Evolutionary conservation across 495 filamentous ascomycete genomes (phyloP), one percentile per base, ranked within the genome.

Genomic region (Cercophora scortea): DNA sequence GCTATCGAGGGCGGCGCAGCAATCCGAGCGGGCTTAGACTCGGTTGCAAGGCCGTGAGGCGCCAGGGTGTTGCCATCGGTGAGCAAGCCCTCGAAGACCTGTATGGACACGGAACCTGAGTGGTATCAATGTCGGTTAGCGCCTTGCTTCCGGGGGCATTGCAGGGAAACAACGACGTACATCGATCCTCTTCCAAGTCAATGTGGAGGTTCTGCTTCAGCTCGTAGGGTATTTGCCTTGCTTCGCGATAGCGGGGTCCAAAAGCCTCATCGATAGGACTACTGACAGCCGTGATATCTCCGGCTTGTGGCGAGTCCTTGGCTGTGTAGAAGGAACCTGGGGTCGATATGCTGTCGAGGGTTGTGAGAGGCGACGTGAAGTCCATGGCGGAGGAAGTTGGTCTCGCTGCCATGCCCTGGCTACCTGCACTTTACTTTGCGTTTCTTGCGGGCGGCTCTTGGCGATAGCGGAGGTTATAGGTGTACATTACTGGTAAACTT

Each of bases 181-280:
- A 86, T 16, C 89, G 78, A 38, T 81, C 74, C 62, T 92, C 88
- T 61, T 90, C 87, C 4, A 92, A 71, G 64, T 86, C 88, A 32
- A 90, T 84, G 45, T 79, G 79, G 44, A 78, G 81, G 57, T 88
- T 82, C 42, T 82, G 71, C 32, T 74, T 76, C 7, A 91, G 64
- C 54, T 85, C 80, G 45, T 76, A 80, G 0, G 85, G 80, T 1
- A 90, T 64, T 32, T 65, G 64, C 43, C 69, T 73, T 3, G 77
- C 74, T 12, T 73, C 65, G 41, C 80, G 79, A 60, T 81, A 85
- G n/a, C 46, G 45, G 18, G 52, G 40, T n/a, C 38, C 45, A 13
- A 10, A 8, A 16, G 33, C 32, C 43, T 59, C 53, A 4, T 47
- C 51, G 16, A 53, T 38, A 6, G 61, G 51, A n/a, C 50, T 61